Evolutionary conservation across 2,329 filamentous ascomycete genomes (phyloP).

Genomic region (Pyrenophora graminea): DNA sequence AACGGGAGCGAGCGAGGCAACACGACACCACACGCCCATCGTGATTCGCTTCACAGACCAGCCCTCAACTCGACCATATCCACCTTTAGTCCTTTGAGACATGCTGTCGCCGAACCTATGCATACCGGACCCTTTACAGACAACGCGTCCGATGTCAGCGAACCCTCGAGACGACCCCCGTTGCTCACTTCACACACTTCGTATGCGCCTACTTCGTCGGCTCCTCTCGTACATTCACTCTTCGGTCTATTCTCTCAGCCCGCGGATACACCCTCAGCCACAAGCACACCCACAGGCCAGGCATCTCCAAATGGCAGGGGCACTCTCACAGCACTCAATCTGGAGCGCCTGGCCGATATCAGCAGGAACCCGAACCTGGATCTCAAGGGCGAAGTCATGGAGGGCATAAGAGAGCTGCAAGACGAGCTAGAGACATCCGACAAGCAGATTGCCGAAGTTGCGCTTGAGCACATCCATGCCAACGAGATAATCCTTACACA

Average conservation of each 20-base stretch:
- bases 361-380: constrained; percentile 59
- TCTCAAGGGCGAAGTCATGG: constrained; percentile 85
- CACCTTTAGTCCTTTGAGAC: constrained; percentile 53
- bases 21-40: constrained; percentile 47
- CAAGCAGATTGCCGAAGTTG: constrained; percentile 86
- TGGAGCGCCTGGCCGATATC: constrained; percentile 48
- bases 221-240: constrained; percentile 69
- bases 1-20: constrained; percentile 62
- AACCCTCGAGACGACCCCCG: constrained; percentile 58
- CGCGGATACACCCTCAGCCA: constrained; percentile 52
- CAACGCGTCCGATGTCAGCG: constrained; percentile 43
- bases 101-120: constrained; percentile 46
- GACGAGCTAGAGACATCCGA: constrained; percentile 93
- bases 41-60: constrained; percentile 46
- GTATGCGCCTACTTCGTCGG: constrained; percentile 60
- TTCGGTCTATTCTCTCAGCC: constrained; percentile 84
- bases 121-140: constrained; percentile 36
- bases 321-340: constrained; percentile 40
- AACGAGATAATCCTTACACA: constrained; percentile 92
- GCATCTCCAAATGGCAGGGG: constrained; percentile 55
- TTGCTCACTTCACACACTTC: constrained; percentile 66
- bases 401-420: constrained; percentile 92
- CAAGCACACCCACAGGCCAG: constrained; percentile 57
- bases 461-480: constrained; percentile 89
- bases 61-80: constrained; percentile 50